Base-by-base conservation (phyloP, 2,329 filamentous ascomycete species). In the Fragosphaeria purpurea region DNA sequence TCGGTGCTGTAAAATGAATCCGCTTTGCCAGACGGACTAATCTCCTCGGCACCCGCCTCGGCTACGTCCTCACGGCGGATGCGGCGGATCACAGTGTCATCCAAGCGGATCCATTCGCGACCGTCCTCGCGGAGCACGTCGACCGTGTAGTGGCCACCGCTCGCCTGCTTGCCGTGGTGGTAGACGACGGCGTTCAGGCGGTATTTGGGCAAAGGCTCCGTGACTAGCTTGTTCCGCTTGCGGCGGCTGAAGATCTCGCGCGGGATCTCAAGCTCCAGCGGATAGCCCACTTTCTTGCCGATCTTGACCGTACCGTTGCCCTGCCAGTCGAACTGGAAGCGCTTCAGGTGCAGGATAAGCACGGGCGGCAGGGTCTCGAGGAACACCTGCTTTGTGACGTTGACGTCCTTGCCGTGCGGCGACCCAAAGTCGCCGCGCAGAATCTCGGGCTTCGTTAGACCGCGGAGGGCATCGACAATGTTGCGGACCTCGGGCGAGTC, bases 231-330 rank as follows among this genome's bases (percentile, higher is more conserved):
- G 57, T 81, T 82, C 48, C 85, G 80, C 64, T 83, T 85, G 61
- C 85, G 79, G 34, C 84, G 81, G 9, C 89, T 85, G 61, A 98
- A 85, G 8, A 88, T 85, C 63, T 97, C 91, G 51, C 84, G 85
- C 0, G 93, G 93, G 55, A 98, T 88, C 64, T 97, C 91, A 47
- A 98, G 75, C 61, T 97, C 90, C 33, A 98, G 73, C 0, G 93
- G 93, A 62, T 98, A 98, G 22, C 89, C 91, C 52, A 98, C 77
- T 71, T 91, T 95, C 73, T 97, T 98, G 88, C 91, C 96, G 56
- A 97, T 95, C 74, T 98, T 98, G 61, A 95, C 85, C 0, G 89
- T 95, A 31, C 89, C 89, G 43, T 72, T 73, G 6, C 84, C 86
- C 52, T 84, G 80, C 54, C 83, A 87, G 61, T 97, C 89, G 60